phyloP scores from a whole-genome alignment of 2,329 filamentous ascomycete genomes.

The Epichloe typhina region DNA sequence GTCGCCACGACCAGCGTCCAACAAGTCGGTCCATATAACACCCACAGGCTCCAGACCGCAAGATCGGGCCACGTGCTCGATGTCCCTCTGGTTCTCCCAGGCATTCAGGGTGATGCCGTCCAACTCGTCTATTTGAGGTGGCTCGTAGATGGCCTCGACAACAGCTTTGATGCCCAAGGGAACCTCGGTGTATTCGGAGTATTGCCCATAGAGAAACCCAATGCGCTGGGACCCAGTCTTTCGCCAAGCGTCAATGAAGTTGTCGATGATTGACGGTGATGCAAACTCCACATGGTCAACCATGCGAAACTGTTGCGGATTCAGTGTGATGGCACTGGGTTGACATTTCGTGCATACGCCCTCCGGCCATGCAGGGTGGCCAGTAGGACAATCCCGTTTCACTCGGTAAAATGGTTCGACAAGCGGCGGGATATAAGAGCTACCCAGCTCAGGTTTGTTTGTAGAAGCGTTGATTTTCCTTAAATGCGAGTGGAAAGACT shows the following conservation, averaged over 20 bases:
- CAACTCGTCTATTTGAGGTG: conserved; percentile 76
- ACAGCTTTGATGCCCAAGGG: conserved; percentile 90
- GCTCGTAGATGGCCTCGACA: conserved; percentile 94
- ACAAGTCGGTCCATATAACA: conserved; percentile 86
- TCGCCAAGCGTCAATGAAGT: conserved; percentile 86
- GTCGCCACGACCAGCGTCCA: conserved; percentile 68
- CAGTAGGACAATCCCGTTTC: conserved; percentile 76
- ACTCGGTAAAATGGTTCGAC: conserved; percentile 90
- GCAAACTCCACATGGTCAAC: conserved; percentile 98
- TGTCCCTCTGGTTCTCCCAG: conserved; percentile 73
- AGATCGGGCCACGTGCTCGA: conserved; percentile 66
- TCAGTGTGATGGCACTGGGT: conserved; percentile 88
- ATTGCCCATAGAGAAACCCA: conserved; percentile 83
- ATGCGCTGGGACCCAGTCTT: conserved; percentile 71
- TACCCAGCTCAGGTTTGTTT: conserved; percentile 87
- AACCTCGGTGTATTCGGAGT: conserved; percentile 82
- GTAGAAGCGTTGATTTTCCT: conserved; percentile 92
- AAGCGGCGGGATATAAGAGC: conserved; percentile 90
- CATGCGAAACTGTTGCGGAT: conserved; percentile 89
- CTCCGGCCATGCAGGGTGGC: conserved; percentile 86
- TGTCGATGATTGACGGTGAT: conserved; percentile 69
- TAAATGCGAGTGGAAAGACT: conserved; percentile 89
- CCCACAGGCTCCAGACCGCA: conserved; percentile 84
- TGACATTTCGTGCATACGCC: conserved; percentile 98
- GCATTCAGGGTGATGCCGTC: conserved; percentile 77